Evolutionary conservation across 306 rosid genomes (phyloP), one percentile per base, ranked within the genome.

Genomic region (Gillenia trifoliata): DNA sequence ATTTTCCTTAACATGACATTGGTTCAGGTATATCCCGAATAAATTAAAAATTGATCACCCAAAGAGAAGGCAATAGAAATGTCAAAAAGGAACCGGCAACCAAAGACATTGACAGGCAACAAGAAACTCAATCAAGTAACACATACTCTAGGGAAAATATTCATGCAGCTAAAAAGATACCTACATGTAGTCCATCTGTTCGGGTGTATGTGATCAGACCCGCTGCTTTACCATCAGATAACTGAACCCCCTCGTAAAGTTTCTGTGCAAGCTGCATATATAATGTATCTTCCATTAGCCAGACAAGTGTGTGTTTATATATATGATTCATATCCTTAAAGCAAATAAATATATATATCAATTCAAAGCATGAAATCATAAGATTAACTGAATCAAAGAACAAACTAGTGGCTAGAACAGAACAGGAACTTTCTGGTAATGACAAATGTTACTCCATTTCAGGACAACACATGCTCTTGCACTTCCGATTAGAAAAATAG

Each of bases 181-280:
- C 79, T 89, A 94, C 99, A 64, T 94, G 98, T 75, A 85, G 77
- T 72, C 99, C 99, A 85, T 94, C 99, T 29, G 99, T 94, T 86
- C 97, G 86, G 67, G 70, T 84, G 77, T 90, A 94, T 61, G 99
- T 92, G 83, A 90, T 94, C 83, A 94, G 72, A 79, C 99, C 99
- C 40, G 77, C 88, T 52, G 97, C 88, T 30, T 63, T 80, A 62
- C 95, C 96, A 74, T 89, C 88, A 57, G 93, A 79, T 40, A 94
- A 87, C 67, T 94, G 96, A 81, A 94, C 85, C 70, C 99, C 98
- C 80, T 94, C 99, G 11, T 94, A 94, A 64, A 94, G 98, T 81
- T 92, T 90, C 79, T 90, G 99, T 17, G 99, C 98, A 82, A 92
- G 87, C 99, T 92, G 96, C 89, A 89, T 50, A 38, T 52, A 83